phyloP scores from a whole-genome alignment of 2,329 filamentous ascomycete species.

The Dryadomyces sulphureus region DNA sequence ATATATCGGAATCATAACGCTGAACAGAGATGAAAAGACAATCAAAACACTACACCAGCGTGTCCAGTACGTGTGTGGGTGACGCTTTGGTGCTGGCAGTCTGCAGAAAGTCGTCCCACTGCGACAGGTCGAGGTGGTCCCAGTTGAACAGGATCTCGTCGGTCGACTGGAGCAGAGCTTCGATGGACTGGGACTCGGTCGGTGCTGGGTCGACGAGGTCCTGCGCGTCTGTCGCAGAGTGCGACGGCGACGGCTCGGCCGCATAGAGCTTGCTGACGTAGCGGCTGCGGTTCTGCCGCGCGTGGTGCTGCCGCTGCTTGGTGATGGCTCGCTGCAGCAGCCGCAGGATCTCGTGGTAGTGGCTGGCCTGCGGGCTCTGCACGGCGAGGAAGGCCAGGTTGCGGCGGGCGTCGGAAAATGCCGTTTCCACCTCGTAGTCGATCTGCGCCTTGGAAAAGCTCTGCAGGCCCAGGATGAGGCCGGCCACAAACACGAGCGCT shows the following conservation, averaged over 20 bases:
- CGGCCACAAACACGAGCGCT: conserved; percentile 40
- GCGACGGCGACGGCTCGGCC: background rate
- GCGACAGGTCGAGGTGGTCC: conserved; percentile 3
- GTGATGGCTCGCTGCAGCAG: conserved; percentile 11
- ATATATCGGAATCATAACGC: no score
- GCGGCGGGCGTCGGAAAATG: conserved; percentile 8
- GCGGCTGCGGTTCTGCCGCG: conserved; percentile 25
- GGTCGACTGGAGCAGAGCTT: background rate
- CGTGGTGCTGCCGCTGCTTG: conserved; percentile 11
- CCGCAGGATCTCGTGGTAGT: conserved; percentile 10
- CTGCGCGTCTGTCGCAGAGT: background rate
- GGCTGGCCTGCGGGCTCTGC: conserved; percentile 10
- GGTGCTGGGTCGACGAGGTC: background rate
- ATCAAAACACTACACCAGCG: no score
- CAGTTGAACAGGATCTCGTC: conserved; percentile 3
- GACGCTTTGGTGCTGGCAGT: background rate
- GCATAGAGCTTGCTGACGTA: conserved; percentile 14
- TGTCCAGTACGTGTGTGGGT: background rate
- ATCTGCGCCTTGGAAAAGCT: conserved; percentile 1
- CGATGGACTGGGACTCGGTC: background rate
- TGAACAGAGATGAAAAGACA: no score
- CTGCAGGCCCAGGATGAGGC: conserved; percentile 38
- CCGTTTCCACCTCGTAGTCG: conserved; percentile 8
- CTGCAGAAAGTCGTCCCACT: conserved; percentile 4
- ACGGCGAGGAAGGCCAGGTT: conserved; percentile 4